These are phyloP conservation scores for Heritiera fomes DNA, from an alignment of 345 rosid species.

Conservation along the genomic window DNA sequence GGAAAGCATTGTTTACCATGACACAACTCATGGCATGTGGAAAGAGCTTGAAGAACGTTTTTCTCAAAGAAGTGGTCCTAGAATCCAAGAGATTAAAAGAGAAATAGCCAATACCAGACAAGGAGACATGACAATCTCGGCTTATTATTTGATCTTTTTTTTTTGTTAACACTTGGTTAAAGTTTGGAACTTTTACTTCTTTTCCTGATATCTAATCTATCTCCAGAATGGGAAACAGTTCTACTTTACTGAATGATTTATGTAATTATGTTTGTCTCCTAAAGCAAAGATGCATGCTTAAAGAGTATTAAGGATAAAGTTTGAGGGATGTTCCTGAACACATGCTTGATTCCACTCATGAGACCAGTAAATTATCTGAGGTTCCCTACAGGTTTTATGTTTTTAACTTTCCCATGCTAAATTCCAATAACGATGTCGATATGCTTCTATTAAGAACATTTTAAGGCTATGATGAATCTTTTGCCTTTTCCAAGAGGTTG, in stretches of 20 bases:
- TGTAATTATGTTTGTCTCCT: not conserved
- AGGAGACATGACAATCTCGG: no score
- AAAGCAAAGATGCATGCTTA: not conserved
- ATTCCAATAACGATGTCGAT: not conserved
- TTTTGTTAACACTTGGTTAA: not conserved
- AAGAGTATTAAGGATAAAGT: not conserved
- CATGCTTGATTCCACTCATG: not conserved
- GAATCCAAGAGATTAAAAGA: no score
- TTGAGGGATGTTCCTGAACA: not conserved
- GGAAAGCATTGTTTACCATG: no score
- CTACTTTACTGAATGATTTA: not conserved
- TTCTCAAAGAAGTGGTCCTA: no score
- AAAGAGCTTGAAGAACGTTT: no score
- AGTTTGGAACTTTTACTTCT: not conserved
- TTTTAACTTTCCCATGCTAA: constrained; percentile 5
- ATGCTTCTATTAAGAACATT: not conserved
- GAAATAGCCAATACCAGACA: no score
- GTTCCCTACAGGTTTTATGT: not conserved
- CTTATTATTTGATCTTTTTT: not conserved
- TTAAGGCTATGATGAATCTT: no score
- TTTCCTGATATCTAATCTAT: not conserved
- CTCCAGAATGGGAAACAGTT: not conserved
- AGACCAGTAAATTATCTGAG: not conserved
- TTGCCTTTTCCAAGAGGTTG: no score
- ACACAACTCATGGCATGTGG: no score